phyloP scores from a whole-genome alignment of 305 asterid species.

The Fraxinus ornus region DNA sequence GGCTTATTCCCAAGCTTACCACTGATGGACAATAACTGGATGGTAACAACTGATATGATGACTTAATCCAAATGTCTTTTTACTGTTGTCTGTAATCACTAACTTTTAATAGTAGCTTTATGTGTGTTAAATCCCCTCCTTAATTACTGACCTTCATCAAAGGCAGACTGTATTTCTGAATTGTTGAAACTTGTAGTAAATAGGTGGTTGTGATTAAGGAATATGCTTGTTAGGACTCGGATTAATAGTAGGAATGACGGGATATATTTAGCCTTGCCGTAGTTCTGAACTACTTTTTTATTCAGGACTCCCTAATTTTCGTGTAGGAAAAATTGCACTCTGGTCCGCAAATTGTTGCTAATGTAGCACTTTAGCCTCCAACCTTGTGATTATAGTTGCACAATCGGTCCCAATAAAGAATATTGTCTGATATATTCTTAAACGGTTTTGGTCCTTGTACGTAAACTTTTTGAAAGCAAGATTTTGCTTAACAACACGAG shows the following conservation, averaged over 20 bases:
- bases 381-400: neutral
- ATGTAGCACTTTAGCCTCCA: neutral
- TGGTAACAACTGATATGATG: conserved; percentile 56
- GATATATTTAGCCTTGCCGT: neutral
- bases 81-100: conserved; percentile 65
- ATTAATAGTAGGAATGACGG: neutral
- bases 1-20: conserved; percentile 91
- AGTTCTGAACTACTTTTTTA: neutral
- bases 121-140: conserved; percentile 80
- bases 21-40: conserved; percentile 66
- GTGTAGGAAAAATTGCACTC: neutral
- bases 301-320: neutral
- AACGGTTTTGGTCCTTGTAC: neutral
- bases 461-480: neutral
- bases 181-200: conserved; percentile 64
- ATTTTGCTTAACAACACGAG: neutral
- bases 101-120: conserved; percentile 83
- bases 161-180: conserved; percentile 82
- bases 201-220: conserved; percentile 66
- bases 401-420: neutral
- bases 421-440: neutral
- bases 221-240: conserved; percentile 23
- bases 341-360: neutral
- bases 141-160: conserved; percentile 67
- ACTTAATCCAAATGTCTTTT: conserved; percentile 48